Conservation (phyloP, 2,329 filamentous ascomycete genomes). For the Myriosclerotinia curreyana region DNA sequence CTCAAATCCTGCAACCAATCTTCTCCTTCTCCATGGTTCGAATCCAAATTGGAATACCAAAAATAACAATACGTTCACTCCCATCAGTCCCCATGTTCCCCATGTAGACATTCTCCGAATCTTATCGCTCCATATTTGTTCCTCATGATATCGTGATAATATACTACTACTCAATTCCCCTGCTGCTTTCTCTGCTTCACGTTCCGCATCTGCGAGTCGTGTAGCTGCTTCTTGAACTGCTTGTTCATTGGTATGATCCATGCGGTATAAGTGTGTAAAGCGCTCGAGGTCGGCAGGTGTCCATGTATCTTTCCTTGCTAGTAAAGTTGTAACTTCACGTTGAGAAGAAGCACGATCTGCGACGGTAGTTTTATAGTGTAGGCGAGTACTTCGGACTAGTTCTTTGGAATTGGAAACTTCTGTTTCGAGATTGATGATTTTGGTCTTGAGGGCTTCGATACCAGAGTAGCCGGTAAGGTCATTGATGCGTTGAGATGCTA, state of each 20-base stretch:
- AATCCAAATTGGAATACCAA: conserved; percentile 82
- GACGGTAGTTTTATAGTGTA: conserved; percentile 78
- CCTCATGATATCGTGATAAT: conserved; percentile 90
- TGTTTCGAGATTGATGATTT: conserved; percentile 67
- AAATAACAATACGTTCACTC: conserved; percentile 87
- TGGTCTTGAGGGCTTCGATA: conserved; percentile 79
- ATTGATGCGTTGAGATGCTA: conserved; percentile 85
- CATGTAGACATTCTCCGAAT: conserved; percentile 95
- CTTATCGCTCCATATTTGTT: conserved; percentile 98
- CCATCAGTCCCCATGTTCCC: conserved; percentile 98
- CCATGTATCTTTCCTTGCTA: conserved; percentile 94
- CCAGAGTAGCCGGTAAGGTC: conserved; percentile 90
- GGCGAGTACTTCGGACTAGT: conserved; percentile 68
- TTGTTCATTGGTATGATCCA: conserved; percentile 90
- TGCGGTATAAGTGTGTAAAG: conserved; percentile 88
- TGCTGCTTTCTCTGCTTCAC: conserved; percentile 72
- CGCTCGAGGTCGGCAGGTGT: conserved; percentile 81
- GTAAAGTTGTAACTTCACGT: conserved; percentile 89
- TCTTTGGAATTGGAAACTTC: conserved; percentile 58
- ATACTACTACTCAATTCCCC: conserved; percentile 77
- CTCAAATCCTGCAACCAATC: conserved; percentile 79
- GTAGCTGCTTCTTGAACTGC: conserved; percentile 71
- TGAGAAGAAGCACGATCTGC: conserved; percentile 82
- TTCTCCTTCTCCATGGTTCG: conserved; percentile 83
- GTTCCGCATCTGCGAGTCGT: conserved; percentile 70